A percentile compares a stretch with the other conserved stretches of the same genome.
phyloP scores from a whole-genome alignment of 2,329 filamentous ascomycete genomes.

The Trichoderma sp. region DNA sequence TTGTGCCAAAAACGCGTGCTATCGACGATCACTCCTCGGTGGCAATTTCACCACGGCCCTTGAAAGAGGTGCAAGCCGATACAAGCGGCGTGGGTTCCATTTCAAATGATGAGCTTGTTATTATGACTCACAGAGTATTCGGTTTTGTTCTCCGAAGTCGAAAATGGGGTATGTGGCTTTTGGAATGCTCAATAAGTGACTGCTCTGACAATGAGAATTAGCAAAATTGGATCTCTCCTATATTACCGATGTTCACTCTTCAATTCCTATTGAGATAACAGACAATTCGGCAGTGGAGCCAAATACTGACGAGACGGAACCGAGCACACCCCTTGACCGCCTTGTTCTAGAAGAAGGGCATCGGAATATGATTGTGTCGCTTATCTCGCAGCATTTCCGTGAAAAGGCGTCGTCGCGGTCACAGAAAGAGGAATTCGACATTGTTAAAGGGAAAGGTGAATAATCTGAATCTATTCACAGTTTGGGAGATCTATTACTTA shows the following conservation, averaged over 20 bases:
- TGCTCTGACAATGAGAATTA: not conserved
- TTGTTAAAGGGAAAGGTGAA: slow-evolving; percentile 2
- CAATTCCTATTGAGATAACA: not conserved
- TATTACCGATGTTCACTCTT: not conserved
- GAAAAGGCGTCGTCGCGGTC: slow-evolving; percentile 22
- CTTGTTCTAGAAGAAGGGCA: slow-evolving; percentile 25
- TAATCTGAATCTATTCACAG: not conserved
- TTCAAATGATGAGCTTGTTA: slow-evolving; percentile 28
- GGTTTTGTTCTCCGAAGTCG: slow-evolving; percentile 34
- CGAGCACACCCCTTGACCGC: slow-evolving; percentile 26
- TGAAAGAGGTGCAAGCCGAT: not conserved
- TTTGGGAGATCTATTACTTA: not conserved
- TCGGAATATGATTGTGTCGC: not conserved
- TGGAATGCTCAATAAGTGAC: not conserved
- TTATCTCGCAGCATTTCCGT: not conserved
- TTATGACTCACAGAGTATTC: slow-evolving; percentile 34
- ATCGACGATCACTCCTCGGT: not conserved
- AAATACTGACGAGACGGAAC: not conserved
- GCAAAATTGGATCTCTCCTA: not conserved
- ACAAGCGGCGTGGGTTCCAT: not conserved
- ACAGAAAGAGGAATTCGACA: not conserved
- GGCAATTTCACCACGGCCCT: not conserved
- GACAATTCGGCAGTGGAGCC: not conserved
- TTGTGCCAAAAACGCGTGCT: not conserved
- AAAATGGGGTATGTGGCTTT: slow-evolving; percentile 31